Evolutionary conservation across 2,329 filamentous ascomycete species (phyloP).

Genomic region (Tolypocladium ovalisporum): DNA sequence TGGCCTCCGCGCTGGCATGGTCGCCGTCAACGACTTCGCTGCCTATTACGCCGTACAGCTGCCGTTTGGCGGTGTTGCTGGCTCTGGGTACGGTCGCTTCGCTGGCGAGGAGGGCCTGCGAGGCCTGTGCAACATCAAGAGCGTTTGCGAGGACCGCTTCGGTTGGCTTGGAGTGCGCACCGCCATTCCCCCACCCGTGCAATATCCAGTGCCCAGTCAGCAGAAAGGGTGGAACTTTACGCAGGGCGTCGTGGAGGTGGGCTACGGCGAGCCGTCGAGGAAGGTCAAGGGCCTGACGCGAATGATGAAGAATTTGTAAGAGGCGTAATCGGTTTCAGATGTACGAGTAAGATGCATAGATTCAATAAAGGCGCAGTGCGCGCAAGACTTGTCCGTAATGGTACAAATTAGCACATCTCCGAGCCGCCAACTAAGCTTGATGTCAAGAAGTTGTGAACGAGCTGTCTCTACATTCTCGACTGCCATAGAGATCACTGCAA

Average conservation of each 20-base stretch:
- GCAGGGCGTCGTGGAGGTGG: conserved; percentile 48
- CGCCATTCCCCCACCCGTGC: conserved; percentile 66
- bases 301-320: conserved; percentile 31
- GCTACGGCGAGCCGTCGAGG: conserved; percentile 35
- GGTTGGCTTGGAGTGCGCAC: conserved; percentile 56
- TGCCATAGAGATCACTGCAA: too few relatives aligned
- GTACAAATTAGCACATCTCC: too few relatives aligned
- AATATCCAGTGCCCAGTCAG: conserved; percentile 67
- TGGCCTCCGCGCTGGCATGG: conserved; percentile 74
- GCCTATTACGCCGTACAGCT: conserved; percentile 88
- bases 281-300: conserved; percentile 29
- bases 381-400: too few relatives aligned
- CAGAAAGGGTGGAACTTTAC: conserved; percentile 54
- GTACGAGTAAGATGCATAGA: neutral
- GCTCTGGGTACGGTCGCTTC: conserved; percentile 87
- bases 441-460: too few relatives aligned
- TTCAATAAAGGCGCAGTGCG: neutral
- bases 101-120: conserved; percentile 81
- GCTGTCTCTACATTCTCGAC: too few relatives aligned
- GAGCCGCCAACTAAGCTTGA: too few relatives aligned
- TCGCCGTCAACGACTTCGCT: conserved; percentile 91
- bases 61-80: conserved; percentile 84
- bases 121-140: conserved; percentile 78
- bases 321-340: neutral
- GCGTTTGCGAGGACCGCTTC: conserved; percentile 67